Evolutionary conservation across 106 monocot species (phyloP).

Genomic region (Dioscorea dumetorum): DNA sequence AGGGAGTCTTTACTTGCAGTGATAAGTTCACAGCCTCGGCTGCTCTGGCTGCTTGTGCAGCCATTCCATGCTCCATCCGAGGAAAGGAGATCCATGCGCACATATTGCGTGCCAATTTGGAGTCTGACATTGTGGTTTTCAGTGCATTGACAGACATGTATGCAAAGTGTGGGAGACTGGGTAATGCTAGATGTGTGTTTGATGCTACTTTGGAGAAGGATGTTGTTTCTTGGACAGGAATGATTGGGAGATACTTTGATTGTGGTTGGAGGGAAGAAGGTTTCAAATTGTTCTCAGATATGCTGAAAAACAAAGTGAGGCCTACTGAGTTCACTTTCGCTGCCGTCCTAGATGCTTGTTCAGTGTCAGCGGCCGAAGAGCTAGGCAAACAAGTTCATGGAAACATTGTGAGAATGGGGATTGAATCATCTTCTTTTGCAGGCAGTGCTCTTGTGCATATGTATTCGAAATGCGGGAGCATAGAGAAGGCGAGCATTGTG

Average conservation of each 20-base stretch:
- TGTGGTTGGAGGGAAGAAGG: constrained; percentile 34
- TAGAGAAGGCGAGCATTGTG: constrained; percentile 22
- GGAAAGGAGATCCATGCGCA: constrained; percentile 72
- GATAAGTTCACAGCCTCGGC: constrained; percentile 50
- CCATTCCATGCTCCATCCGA: constrained; percentile 12
- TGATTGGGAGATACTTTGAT: constrained; percentile 69
- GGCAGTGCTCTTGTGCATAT: constrained; percentile 44
- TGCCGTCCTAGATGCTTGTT: constrained; percentile 32
- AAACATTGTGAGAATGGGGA: constrained; percentile 27
- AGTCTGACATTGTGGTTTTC: constrained; percentile 42
- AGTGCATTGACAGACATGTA: constrained; percentile 62
- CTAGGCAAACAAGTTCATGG: constrained; percentile 48
- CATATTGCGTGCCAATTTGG: constrained; percentile 34
- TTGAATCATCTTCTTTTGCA: constrained; percentile 27
- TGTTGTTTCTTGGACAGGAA: constrained; percentile 59
- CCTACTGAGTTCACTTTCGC: constrained; percentile 71
- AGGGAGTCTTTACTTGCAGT: not conserved
- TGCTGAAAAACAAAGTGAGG: constrained; percentile 26
- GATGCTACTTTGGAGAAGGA: constrained; percentile 33
- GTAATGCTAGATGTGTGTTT: constrained; percentile 38
- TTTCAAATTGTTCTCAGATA: constrained; percentile 29
- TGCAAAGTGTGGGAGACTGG: constrained; percentile 50
- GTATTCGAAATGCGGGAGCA: constrained; percentile 63
- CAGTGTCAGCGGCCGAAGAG: constrained; percentile 28
- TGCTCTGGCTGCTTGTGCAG: constrained; percentile 39